Base-by-base conservation (phyloP, 768 basidiomycete genomes). In the Phanerochaete sordida region DNA sequence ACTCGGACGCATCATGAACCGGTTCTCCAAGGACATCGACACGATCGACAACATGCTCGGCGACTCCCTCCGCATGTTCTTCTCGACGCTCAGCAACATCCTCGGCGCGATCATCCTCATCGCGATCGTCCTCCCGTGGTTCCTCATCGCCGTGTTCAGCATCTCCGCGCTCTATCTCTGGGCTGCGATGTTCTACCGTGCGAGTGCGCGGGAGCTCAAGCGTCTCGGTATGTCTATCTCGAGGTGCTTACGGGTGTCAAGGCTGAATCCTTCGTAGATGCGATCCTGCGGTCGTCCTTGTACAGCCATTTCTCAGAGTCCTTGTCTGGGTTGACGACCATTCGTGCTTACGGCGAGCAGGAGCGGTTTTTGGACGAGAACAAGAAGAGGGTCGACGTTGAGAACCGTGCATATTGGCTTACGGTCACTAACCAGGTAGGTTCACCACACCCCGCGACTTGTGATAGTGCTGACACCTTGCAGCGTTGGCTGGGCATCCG, bases 291-390 rank as follows among this genome's bases (percentile, higher is more conserved):
- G 26, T 90, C 91, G 0, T 87, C 88, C 0, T 74, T 98, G 19
- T 97, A 97, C 70, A 87, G 93, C 0, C 93, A 95, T 69, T 97
- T 97, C 73, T 91, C 92, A 2, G 95, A 97, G 75, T 91, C 89
- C 28, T 77, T 97, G 12, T 87, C 88, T 12, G 95, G 95, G 19
- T 73, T 96, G 39, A 81, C 90, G 0, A 95, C 93, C 8, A 94
- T 96, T 53, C 85, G 93, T 28, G 93, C 93, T 0, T 97, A 96
- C 61, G 87, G 88, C 12, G 95, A 92, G 69, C 71, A 81, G 2
- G 78, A 85, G 2, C 82, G 94, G 15, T 98, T 97, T 79, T 74
- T 80, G 47, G 71, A 72, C 7, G 90, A 93, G 59, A 98, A 95
- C 66, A 77, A 85, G 62, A 76, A 80, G n/a, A 78, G 84, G 19